Evolutionary conservation across 257 asterid genomes (phyloP), one percentile per base, ranked within the genome.

Genomic region (Primulina huaijiensis): DNA sequence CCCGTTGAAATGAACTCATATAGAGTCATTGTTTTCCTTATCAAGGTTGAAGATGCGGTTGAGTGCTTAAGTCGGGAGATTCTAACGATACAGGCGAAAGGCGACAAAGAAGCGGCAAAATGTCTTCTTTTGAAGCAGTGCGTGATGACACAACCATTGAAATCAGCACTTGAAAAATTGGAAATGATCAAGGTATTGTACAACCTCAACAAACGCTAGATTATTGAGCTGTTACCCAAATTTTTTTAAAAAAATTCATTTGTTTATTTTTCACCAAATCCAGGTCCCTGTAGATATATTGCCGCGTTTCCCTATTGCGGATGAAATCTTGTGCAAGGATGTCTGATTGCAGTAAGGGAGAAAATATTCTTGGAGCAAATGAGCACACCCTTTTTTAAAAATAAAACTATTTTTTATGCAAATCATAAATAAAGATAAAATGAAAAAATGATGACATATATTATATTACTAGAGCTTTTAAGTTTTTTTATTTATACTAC

Each of bases 281-380:
- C 85, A 92, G 98, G 97, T 92, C 63, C 97, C 97, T 0, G 98
- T 92, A 78, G 98, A 92, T 72, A 89, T 89, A 67, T 69, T 77
- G 77, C 98, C 98, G n/a, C 84, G 83, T 33, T 92, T 92, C 83
- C 92, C 96, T 31, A 83, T 87, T 50, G 94, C 94, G 1, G 80
- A 85, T 65, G 83, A 81, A 72, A 78, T 92, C 64, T 55, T 92
- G 78, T 62, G 72, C 23, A 72, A 77, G 38, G 59, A 43, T 72
- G 66, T 57, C 69, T 83, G 82, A 82, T 40, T 40, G 52, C 12
- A 37, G 8, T 37, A 2, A 37, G 43, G 12, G 2, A 2, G 8
- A 12, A 1, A 40, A 40, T 11, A 38, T 0, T 8, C 50, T 38
- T 38, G 50, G 14, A 38, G 50, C 50, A 25, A 40, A 40, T 40